Conservation (phyloP, 768 basidiomycete species). For the Pisolithus microcarpus region DNA sequence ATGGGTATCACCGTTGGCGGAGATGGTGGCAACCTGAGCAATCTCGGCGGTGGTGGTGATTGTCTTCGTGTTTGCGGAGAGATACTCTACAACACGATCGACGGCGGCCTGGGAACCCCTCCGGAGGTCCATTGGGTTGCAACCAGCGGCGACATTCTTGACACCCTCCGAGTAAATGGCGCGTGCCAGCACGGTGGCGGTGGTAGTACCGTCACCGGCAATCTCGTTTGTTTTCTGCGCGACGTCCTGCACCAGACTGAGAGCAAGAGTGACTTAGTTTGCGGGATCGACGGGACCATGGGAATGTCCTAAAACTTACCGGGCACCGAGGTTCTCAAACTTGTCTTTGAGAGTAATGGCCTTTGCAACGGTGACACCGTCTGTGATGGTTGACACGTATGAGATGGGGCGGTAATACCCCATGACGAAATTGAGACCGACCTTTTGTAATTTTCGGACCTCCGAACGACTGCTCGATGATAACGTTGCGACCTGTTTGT, state of each 20-base stretch:
- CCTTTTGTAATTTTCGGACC: slow-evolving; percentile 96
- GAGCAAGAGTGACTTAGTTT: background rate
- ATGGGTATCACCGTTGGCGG: slow-evolving; percentile 74
- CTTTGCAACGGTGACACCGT: slow-evolving; percentile 98
- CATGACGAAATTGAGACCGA: slow-evolving; percentile 27
- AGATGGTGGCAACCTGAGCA: slow-evolving; percentile 97
- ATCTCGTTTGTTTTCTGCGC: slow-evolving; percentile 95
- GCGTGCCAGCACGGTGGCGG: slow-evolving; percentile 92
- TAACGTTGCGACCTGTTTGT: slow-evolving; percentile 84
- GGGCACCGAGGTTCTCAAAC: slow-evolving; percentile 97
- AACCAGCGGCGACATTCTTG: slow-evolving; percentile 98
- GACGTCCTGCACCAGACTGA: slow-evolving; percentile 88
- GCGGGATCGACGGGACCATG: too few species aligned
- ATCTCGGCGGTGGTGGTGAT: slow-evolving; percentile 98
- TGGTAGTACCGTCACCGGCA: slow-evolving; percentile 97
- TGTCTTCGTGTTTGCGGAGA: slow-evolving; percentile 80
- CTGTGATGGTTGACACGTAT: slow-evolving; percentile 31
- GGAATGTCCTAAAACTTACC: slow-evolving; percentile 44
- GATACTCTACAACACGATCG: slow-evolving; percentile 87
- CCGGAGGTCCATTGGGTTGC: slow-evolving; percentile 99
- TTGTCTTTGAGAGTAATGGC: slow-evolving; percentile 91
- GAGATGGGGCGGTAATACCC: background rate
- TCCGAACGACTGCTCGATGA: slow-evolving; percentile 90
- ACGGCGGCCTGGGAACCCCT: slow-evolving; percentile 97
- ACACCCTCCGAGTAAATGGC: slow-evolving; percentile 99